These are phyloP conservation scores for Selaginella moellendorffii DNA, from an alignment of 75 land plant species.

Conservation along the genomic window DNA sequence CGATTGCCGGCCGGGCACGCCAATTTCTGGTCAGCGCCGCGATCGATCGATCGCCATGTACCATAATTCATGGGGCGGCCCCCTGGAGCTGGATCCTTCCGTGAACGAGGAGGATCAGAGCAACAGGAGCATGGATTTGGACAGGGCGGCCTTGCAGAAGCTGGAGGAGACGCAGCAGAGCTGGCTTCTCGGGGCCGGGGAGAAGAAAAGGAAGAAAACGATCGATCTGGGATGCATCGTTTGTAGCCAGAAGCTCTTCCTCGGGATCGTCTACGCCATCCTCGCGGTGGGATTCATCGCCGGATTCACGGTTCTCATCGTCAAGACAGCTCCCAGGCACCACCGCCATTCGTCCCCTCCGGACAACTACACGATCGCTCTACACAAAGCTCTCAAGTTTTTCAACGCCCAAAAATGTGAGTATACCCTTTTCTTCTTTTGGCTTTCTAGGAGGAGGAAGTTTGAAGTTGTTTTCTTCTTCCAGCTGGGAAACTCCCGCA, in stretches of 20 bases:
- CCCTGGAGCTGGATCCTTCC: conserved; percentile 70
- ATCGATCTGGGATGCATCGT: conserved; percentile 71
- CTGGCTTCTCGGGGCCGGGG: conserved; percentile 66
- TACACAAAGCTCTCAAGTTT: conserved; percentile 67
- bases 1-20: too few relatives aligned
- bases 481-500: not conserved
- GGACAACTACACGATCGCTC: conserved; percentile 60
- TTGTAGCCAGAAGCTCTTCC: conserved; percentile 35
- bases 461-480: too few relatives aligned
- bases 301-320: conserved; percentile 49
- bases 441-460: too few relatives aligned
- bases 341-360: conserved; percentile 34
- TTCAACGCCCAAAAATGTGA: conserved; percentile 92
- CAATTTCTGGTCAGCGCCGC: too few relatives aligned
- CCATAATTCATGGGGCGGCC: conserved; percentile 91
- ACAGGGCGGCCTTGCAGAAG: conserved; percentile 62
- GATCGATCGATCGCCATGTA: too few relatives aligned
- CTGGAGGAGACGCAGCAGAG: conserved; percentile 91
- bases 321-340: conserved; percentile 45
- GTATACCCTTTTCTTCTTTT: too few relatives aligned
- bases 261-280: conserved; percentile 24
- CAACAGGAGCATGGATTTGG: conserved; percentile 55
- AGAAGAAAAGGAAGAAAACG: conserved; percentile 53
- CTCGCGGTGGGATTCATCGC: conserved; percentile 31
- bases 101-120: conserved; percentile 73